Evolutionary conservation across 768 basidiomycete genomes (phyloP).

Genomic region (Boletus pseudo-olivaceus): DNA sequence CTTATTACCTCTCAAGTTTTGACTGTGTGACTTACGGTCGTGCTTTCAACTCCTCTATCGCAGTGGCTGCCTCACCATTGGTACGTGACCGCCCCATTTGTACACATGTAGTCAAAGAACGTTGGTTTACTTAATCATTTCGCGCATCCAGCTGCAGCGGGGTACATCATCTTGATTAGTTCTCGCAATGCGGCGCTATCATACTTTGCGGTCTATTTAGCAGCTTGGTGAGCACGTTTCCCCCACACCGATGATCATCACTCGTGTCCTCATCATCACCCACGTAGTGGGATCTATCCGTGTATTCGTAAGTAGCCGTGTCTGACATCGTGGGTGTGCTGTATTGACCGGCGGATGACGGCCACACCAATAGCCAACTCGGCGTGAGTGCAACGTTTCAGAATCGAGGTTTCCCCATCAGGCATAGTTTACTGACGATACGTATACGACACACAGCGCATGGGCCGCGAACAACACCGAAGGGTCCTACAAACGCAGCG

Average conservation of each 20-base stretch:
- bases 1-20: background rate
- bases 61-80: slow-evolving; percentile 28
- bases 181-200: slow-evolving; percentile 63
- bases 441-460: slow-evolving; percentile 28
- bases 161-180: slow-evolving; percentile 67
- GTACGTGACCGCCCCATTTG: slow-evolving; percentile 9
- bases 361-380: slow-evolving; percentile 46
- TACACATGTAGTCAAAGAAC: background rate
- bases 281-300: slow-evolving; percentile 65
- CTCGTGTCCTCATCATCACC: background rate
- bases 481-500: slow-evolving; percentile 73
- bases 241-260: too few species aligned
- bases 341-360: background rate
- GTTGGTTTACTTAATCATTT: background rate
- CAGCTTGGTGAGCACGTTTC: slow-evolving; percentile 50
- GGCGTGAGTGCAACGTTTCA: slow-evolving; percentile 36
- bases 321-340: background rate
- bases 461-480: slow-evolving; percentile 71
- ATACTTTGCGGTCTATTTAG: slow-evolving; percentile 69
- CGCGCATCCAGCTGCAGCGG: slow-evolving; percentile 42
- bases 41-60: background rate
- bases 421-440: background rate
- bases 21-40: background rate
- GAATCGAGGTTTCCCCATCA: background rate
- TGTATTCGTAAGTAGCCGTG: slow-evolving; percentile 51